These are phyloP conservation scores for Caryopteris hybrid DNA, from an alignment of 305 asterid species.

Conservation along the genomic window DNA sequence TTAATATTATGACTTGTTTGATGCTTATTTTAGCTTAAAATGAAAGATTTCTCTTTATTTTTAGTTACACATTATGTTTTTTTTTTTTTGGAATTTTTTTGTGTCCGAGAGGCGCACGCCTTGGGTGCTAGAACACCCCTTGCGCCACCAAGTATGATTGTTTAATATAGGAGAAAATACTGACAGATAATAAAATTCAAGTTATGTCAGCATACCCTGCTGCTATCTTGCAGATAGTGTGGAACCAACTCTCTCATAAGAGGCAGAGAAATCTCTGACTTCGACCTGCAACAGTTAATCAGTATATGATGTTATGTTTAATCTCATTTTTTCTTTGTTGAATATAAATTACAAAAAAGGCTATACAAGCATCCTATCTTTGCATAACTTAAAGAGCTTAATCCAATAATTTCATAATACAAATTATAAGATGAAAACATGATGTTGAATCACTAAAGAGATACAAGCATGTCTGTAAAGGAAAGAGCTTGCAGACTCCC, in stretches of 20 bases:
- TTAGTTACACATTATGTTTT: too few species aligned
- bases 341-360: not conserved
- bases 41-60: too few species aligned
- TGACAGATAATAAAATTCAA: slow-evolving; percentile 12
- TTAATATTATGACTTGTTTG: too few species aligned
- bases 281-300: slow-evolving; percentile 56
- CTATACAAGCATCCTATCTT: not conserved
- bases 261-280: slow-evolving; percentile 86
- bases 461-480: not conserved
- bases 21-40: too few species aligned
- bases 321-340: not conserved
- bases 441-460: not conserved
- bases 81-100: too few species aligned
- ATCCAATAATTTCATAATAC: slow-evolving; percentile 14
- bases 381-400: slow-evolving; percentile 9
- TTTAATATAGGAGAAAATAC: slow-evolving; percentile 4
- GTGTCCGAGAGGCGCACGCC: too few species aligned
- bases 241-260: slow-evolving; percentile 87
- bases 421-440: slow-evolving; percentile 1
- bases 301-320: slow-evolving; percentile 9
- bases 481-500: not conserved
- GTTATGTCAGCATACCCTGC: slow-evolving; percentile 55
- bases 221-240: slow-evolving; percentile 92
- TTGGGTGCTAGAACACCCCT: too few species aligned
- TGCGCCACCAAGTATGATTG: too few species aligned